phyloP scores from a whole-genome alignment of 2,329 filamentous ascomycete genomes.

The Beauveria sp. region DNA sequence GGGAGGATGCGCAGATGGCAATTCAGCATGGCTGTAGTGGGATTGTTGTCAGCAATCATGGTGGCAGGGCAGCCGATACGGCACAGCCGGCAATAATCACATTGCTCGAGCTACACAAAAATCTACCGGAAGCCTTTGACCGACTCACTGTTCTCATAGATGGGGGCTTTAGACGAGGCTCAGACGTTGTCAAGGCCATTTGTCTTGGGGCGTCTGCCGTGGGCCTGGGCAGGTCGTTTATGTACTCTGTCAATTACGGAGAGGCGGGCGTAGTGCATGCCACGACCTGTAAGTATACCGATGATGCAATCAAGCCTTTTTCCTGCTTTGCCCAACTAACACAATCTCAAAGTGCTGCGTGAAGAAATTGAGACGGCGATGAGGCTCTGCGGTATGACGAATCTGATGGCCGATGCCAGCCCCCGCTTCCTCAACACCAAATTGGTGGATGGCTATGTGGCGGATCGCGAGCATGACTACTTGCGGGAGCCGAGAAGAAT shows the following conservation, averaged over 20 bases:
- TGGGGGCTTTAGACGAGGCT: conserved; percentile 34
- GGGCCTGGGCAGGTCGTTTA: conserved; percentile 39
- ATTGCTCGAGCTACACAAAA: conserved; percentile 31
- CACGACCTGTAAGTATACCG: conserved; percentile 25
- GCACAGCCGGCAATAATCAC: conserved; percentile 31
- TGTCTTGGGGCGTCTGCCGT: conserved; percentile 34
- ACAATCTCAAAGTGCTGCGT: conserved; percentile 23
- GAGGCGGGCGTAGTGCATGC: conserved; percentile 37
- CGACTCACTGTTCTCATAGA: conserved; percentile 32
- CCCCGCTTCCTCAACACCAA: conserved; percentile 18
- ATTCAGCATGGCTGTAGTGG: conserved; percentile 30
- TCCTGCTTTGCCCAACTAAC: not conserved
- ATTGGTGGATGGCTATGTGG: conserved; percentile 17
- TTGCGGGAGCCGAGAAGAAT: not conserved
- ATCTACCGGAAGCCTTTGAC: conserved; percentile 32
- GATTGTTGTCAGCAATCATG: conserved; percentile 38
- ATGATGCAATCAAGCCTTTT: not conserved
- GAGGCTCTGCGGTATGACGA: conserved; percentile 22
- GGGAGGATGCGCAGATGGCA: conserved; percentile 33
- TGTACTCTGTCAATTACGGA: conserved; percentile 33
- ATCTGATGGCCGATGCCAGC: conserved; percentile 14
- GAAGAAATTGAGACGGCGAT: conserved; percentile 31
- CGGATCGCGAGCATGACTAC: not conserved
- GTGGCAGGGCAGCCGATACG: conserved; percentile 29
- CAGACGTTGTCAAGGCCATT: conserved; percentile 36